Conservation (phyloP, 768 basidiomycete genomes). For the Gymnopilus junonius region DNA sequence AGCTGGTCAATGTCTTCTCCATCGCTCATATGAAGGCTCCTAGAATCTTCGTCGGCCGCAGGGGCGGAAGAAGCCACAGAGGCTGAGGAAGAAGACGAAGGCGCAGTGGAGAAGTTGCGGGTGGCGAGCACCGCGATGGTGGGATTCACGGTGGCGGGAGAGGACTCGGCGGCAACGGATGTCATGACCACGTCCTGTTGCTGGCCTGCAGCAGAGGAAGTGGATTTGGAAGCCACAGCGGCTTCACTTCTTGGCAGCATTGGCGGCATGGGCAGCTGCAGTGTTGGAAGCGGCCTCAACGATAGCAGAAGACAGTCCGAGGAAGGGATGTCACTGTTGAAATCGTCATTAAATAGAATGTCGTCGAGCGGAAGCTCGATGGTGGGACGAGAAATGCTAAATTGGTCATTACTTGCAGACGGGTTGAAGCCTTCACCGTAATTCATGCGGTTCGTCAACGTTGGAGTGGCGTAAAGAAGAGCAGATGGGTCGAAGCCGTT, state of each 20-base stretch:
- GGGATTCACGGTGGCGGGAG: conserved; percentile 12
- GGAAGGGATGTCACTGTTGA: conserved; percentile 23
- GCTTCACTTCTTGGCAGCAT: conserved; percentile 12
- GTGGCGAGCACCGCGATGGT: not conserved
- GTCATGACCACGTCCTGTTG: conserved; percentile 37
- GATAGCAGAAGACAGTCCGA: conserved; percentile 17
- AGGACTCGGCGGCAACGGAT: conserved; percentile 1
- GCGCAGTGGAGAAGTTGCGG: conserved; percentile 1
- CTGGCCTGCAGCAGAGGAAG: conserved; percentile 29
- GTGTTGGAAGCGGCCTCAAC: conserved; percentile 7
- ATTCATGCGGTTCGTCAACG: conserved; percentile 66
- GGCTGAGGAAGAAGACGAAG: conserved; percentile 7
- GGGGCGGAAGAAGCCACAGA: too few species aligned
- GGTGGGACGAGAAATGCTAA: conserved; percentile 74
- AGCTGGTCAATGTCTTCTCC: conserved; percentile 37
- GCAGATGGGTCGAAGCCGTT: conserved; percentile 80
- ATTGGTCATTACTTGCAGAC: conserved; percentile 48
- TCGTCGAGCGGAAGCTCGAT: conserved; percentile 87
- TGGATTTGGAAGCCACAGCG: not conserved
- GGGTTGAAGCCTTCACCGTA: conserved; percentile 76
- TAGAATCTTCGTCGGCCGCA: conserved; percentile 37
- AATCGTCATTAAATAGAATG: conserved; percentile 48
- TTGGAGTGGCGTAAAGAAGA: conserved; percentile 69
- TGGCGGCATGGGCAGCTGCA: not conserved
- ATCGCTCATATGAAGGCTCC: conserved; percentile 32